Evolutionary conservation across 768 basidiomycete species (phyloP), one percentile per base, ranked within the genome.

Genomic region (Baorangia bicolor): DNA sequence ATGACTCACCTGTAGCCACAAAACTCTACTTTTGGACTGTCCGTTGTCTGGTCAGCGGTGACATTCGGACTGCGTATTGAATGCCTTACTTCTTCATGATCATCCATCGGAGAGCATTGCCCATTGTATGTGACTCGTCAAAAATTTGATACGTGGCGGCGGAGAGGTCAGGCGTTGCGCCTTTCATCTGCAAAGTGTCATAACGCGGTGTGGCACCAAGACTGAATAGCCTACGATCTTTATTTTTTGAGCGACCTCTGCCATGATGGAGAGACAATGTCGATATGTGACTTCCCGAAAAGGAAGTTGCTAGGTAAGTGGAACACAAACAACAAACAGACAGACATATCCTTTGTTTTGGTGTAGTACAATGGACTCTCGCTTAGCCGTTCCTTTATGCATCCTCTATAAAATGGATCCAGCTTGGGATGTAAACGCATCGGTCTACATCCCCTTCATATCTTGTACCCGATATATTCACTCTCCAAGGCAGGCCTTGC

Each of bases 71-170:
- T 3, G 16, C 9, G 51, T 45, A 46, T 57, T 27, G 49, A 20
- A 20, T 33, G 14, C 65, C 87, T 52, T 63, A 98, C 97, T 99
- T 96, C 77, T 98, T 97, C 96, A 98, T 98, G 55, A 98, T 70
- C 88, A 98, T 98, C 94, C 94, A 99, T 34, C 96, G 76, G 37
- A 98, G 78, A 0, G 93, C 82, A 64, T 99, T 99, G 6, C 97
- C 97, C 27, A 98, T 84, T 1, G 96, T 98, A 73, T 99, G 96
- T 2, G 92, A 88, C 75, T 99, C 97, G 66, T 98, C 88, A 68
- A 87, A 79, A 43, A 98, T 88, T 69, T 90, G 91, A 75, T 87
- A 99, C 2, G 96, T 98, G 7, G 90, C 94, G 7, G 90, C 85
- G 18, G 92, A 90, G 61, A 94, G 78, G 68, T 95, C 91, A 1